Evolutionary conservation across 352 stramenopile species (phyloP).

Genomic region (Phytophthora palmivora): DNA sequence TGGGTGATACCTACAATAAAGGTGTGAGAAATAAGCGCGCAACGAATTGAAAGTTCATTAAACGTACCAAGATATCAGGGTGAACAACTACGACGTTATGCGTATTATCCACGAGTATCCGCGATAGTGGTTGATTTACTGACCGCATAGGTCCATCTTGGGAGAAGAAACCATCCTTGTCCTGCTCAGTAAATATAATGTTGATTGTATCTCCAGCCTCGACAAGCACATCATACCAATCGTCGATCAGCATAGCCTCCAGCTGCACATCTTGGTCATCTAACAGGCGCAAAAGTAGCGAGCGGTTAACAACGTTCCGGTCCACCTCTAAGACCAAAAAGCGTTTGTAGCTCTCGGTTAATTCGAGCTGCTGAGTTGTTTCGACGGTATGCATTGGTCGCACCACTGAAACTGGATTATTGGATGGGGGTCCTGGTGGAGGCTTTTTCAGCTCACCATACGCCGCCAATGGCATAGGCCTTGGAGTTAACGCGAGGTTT

Average conservation of each 20-base stretch:
- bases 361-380: slow-evolving; percentile 3
- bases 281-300: slow-evolving; percentile 64
- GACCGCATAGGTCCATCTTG: slow-evolving; percentile 23
- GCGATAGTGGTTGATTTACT: slow-evolving; percentile 6
- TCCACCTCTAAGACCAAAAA: slow-evolving; percentile 77
- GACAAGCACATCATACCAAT: slow-evolving; percentile 82
- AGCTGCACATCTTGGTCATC: slow-evolving; percentile 72
- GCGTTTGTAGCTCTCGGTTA: slow-evolving; percentile 52
- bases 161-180: slow-evolving; percentile 53
- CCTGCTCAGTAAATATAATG: slow-evolving; percentile 72
- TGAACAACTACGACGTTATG: slow-evolving; percentile 73
- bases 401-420: slow-evolving; percentile 24
- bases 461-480: slow-evolving; percentile 33
- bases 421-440: slow-evolving; percentile 10
- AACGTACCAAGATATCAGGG: slow-evolving; percentile 74
- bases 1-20: slow-evolving; percentile 71
- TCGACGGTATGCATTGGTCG: slow-evolving; percentile 19
- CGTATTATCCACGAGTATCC: slow-evolving; percentile 60
- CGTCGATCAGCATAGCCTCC: slow-evolving; percentile 61
- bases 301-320: slow-evolving; percentile 53
- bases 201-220: slow-evolving; percentile 83
- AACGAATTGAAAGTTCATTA: neutral
- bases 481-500: slow-evolving; percentile 36
- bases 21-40: neutral
- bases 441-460: slow-evolving; percentile 16